Base-by-base conservation (phyloP, 2,329 filamentous ascomycete genomes). In the Aspergillus oerlinghausenensis region DNA sequence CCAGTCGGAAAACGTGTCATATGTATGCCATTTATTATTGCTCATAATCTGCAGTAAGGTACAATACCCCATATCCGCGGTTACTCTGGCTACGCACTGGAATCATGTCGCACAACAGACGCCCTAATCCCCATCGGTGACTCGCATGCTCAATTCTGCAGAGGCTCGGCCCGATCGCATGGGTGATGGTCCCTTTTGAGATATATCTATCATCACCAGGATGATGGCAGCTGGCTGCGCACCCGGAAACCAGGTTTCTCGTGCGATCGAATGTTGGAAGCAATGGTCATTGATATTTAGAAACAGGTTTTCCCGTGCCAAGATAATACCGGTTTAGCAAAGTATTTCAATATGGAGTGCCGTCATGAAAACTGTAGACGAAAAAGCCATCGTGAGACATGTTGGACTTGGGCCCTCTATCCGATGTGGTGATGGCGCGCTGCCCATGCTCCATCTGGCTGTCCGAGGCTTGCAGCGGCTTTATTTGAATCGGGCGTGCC, bases 161-260 rank as follows among this genome's bases (percentile, higher is more conserved):
- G 52, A 64, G 64, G 64, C 58, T 56, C 64, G 63, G 64, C 54
- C 64, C 63, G 61, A 55, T 52, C 58, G 61, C 9, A 47, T 14
- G 21, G 58, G 51, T 52, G 52, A 61, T 58, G 55, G 42, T 45
- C 28, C 51, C 43, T 47, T 54, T 57, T 50, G 32, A 50, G 40
- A 47, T 43, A 52, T 50, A 49, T 32, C 42, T n/a, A 49, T 14
- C 23, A 25, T 1, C 47, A 25, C 23, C 47, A 49, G 3, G 23
- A 28, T 8, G 5, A 26, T 8, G 11, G 14, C 45, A 14, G 45
- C 11, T 32, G 29, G 29, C 4, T 32, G 11, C 11, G 4, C 29
- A 32, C 11, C 32, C 32, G 2, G 5, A 38, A 38, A 38, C 32
- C 32, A 38, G 14, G 14, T 7, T 38, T 38, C 14, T 38, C 14